These are phyloP conservation scores for Perkinsus olseni DNA, from an alignment of 169 alveolate genomes.

Conservation along the genomic window DNA sequence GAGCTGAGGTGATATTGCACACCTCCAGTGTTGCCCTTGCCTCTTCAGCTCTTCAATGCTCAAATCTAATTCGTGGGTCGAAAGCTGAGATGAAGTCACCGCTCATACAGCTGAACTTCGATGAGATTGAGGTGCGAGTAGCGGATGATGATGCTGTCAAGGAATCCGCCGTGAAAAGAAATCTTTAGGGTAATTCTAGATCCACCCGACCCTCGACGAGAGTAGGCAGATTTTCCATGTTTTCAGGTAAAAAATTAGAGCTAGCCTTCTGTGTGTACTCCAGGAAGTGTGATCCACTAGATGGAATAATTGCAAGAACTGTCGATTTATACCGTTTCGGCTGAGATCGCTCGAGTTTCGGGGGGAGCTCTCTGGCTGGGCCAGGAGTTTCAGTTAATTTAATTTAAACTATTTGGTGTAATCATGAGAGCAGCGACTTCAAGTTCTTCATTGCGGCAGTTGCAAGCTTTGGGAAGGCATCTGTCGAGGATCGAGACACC, in stretches of 20 bases:
- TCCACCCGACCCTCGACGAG: too few relatives aligned
- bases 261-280: neutral
- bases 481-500: slow-evolving; percentile 3
- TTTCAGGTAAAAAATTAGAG: too few relatives aligned
- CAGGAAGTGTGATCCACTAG: neutral
- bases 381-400: too few relatives aligned
- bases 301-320: neutral
- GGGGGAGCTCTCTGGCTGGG: too few relatives aligned
- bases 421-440: neutral
- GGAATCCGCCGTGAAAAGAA: neutral
- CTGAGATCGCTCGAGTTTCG: neutral
- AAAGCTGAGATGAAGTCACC: neutral
- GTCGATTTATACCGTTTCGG: neutral
- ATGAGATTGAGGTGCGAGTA: neutral
- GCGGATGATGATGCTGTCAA: neutral
- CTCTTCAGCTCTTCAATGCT: neutral
- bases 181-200: too few relatives aligned
- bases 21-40: too few relatives aligned
- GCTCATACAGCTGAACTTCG: neutral
- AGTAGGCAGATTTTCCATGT: too few relatives aligned
- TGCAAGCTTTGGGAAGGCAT: neutral
- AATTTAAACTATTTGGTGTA: neutral
- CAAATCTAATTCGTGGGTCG: neutral
- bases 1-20: neutral
- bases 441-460: neutral